phyloP scores from a whole-genome alignment of 768 basidiomycete genomes.

The Gautieria morchelliformis region DNA sequence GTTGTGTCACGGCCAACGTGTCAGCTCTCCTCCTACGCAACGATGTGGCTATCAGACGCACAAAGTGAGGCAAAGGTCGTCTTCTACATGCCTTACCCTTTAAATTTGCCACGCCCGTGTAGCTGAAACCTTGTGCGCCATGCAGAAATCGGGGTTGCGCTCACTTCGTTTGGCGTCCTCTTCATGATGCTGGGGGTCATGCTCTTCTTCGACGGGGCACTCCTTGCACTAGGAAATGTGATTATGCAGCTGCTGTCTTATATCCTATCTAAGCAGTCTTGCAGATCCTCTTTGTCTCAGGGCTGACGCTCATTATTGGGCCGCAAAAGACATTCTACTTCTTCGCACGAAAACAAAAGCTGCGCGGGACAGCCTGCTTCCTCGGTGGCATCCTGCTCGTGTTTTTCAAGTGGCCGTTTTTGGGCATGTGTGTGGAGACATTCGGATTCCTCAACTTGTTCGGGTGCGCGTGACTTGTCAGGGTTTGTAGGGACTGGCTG shows the following conservation, averaged over 20 bases:
- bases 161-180: constrained; percentile 88
- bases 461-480: constrained; percentile 49
- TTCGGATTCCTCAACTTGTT: constrained; percentile 98
- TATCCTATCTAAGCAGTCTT: background rate
- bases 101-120: background rate
- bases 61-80: constrained; percentile 28
- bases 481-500: background rate
- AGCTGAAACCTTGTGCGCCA: background rate
- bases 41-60: constrained; percentile 46
- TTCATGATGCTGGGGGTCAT: constrained; percentile 97
- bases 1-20: background rate
- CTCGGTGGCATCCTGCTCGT: constrained; percentile 86
- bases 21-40: background rate
- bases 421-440: constrained; percentile 88
- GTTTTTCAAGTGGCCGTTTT: constrained; percentile 90
- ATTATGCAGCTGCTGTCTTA: constrained; percentile 18
- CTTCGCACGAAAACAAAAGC: constrained; percentile 91
- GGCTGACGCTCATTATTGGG: constrained; percentile 93
- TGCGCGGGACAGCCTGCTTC: constrained; percentile 85
- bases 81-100: background rate
- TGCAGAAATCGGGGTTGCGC: constrained; percentile 89
- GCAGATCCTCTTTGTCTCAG: constrained; percentile 91
- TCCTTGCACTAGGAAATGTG: constrained; percentile 96
- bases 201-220: constrained; percentile 92
- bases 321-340: constrained; percentile 97